Evolutionary conservation across 176 grass and related monocot species (phyloP).

Genomic region (Themeda triandra): DNA sequence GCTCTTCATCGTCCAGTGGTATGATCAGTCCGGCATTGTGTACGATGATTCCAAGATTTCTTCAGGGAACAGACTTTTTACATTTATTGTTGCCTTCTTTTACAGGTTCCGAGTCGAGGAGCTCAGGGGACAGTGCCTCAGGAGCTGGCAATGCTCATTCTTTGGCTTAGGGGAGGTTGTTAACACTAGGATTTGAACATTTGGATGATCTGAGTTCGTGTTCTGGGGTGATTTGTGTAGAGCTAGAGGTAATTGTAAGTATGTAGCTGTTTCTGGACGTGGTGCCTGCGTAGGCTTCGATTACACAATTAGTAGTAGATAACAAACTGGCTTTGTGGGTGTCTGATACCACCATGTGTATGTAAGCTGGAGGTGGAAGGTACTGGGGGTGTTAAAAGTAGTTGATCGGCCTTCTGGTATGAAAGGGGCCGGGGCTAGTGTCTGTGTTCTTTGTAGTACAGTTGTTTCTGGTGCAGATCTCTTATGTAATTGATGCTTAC

Average conservation of each 20-base stretch:
- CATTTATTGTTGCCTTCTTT: background rate
- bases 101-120: constrained; percentile 62
- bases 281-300: background rate
- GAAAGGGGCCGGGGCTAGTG: background rate
- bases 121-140: constrained; percentile 52
- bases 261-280: background rate
- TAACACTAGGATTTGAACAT: constrained; percentile 32
- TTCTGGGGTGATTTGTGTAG: constrained; percentile 18
- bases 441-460: background rate
- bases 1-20: constrained; percentile 76
- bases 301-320: background rate
- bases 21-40: background rate
- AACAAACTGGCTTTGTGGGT: background rate
- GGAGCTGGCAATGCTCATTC: constrained; percentile 41
- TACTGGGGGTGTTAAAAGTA: background rate
- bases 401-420: background rate
- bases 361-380: background rate
- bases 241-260: background rate
- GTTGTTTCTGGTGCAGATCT: background rate
- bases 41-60: background rate
- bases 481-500: background rate
- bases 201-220: background rate
- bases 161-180: constrained; percentile 14
- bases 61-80: background rate
- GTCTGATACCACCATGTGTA: background rate